A percentile compares a stretch with the other conserved stretches of the same genome.
phyloP scores from a whole-genome alignment of 1,284 basidiomycete genomes.

The Ganoderma boninense region DNA sequence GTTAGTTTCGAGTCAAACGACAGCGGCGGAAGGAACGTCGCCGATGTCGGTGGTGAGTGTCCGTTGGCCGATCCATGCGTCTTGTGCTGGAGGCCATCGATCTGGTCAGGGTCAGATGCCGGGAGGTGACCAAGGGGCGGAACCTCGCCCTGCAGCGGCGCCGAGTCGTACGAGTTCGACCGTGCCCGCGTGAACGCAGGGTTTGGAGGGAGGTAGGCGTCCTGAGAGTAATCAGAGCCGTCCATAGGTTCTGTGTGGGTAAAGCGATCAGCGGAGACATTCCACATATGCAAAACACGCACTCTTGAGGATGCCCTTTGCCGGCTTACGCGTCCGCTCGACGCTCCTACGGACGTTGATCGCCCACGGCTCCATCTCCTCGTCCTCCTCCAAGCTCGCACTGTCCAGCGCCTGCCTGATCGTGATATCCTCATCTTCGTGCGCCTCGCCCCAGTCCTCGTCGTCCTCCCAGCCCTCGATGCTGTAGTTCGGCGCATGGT shows the following conservation, averaged over 20 bases:
- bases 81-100: conserved; percentile 79
- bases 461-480: conserved; percentile 76
- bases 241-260: conserved; percentile 50
- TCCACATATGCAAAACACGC: conserved; percentile 42
- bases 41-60: conserved; percentile 37
- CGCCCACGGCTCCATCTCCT: conserved; percentile 76
- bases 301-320: conserved; percentile 93
- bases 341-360: conserved; percentile 72
- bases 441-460: conserved; percentile 67
- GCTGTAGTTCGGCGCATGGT: conserved; percentile 49
- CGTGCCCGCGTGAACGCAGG: conserved; percentile 63
- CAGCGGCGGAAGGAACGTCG: conserved; percentile 62
- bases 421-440: conserved; percentile 82
- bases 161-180: conserved; percentile 83
- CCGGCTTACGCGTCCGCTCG: conserved; percentile 71
- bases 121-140: conserved; percentile 83
- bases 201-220: conserved; percentile 56
- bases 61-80: conserved; percentile 55
- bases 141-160: conserved; percentile 58
- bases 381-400: conserved; percentile 58
- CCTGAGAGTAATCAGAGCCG: conserved; percentile 70
- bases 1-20: conserved; percentile 57
- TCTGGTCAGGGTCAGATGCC: conserved; percentile 83
- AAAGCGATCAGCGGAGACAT: conserved; percentile 36
- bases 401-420: conserved; percentile 64